These are phyloP conservation scores for Mycena rosella DNA, from an alignment of 768 basidiomycete species.

Conservation along the genomic window DNA sequence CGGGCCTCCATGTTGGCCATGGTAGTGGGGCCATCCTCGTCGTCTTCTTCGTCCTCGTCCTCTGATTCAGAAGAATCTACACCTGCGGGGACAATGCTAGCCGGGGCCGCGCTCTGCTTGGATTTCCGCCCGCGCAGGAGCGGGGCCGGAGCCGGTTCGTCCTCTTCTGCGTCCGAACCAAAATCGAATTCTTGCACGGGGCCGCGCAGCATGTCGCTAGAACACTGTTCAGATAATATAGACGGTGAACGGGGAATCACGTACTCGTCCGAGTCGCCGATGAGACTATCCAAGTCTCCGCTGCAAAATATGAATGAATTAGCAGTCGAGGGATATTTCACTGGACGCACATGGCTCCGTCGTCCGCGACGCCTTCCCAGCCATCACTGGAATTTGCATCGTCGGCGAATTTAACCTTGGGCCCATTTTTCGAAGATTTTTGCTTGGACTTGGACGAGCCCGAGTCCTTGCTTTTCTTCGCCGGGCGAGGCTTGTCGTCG, in stretches of 20 bases:
- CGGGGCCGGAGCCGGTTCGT: slow-evolving; percentile 48
- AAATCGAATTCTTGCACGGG: slow-evolving; percentile 73
- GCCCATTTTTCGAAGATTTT: slow-evolving; percentile 42
- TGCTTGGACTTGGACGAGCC: slow-evolving; percentile 36
- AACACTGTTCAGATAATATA: slow-evolving; percentile 28
- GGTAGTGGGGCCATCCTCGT: slow-evolving; percentile 64
- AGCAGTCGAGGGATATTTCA: slow-evolving; percentile 51
- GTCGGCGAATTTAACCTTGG: slow-evolving; percentile 41
- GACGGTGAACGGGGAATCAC: slow-evolving; percentile 32
- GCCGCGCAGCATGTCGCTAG: slow-evolving; percentile 64
- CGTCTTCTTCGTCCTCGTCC: slow-evolving; percentile 55
- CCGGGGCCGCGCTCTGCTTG: slow-evolving; percentile 62
- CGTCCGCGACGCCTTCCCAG: slow-evolving; percentile 75
- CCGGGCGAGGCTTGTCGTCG: slow-evolving; percentile 52
- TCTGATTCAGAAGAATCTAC: slow-evolving; percentile 63
- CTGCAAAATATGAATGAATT: slow-evolving; percentile 33
- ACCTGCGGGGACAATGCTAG: slow-evolving; percentile 63
- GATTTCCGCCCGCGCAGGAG: slow-evolving; percentile 59
- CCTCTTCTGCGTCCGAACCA: slow-evolving; percentile 71
- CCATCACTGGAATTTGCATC: slow-evolving; percentile 58
- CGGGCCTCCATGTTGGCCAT: slow-evolving; percentile 86
- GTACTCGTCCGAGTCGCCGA: slow-evolving; percentile 61
- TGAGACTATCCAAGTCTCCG: slow-evolving; percentile 64
- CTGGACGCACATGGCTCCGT: slow-evolving; percentile 56
- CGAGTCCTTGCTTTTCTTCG: slow-evolving; percentile 62